Evolutionary conservation across 805 yeast genomes (phyloP).

Genomic region (Wickerhamomyces silvicola): DNA sequence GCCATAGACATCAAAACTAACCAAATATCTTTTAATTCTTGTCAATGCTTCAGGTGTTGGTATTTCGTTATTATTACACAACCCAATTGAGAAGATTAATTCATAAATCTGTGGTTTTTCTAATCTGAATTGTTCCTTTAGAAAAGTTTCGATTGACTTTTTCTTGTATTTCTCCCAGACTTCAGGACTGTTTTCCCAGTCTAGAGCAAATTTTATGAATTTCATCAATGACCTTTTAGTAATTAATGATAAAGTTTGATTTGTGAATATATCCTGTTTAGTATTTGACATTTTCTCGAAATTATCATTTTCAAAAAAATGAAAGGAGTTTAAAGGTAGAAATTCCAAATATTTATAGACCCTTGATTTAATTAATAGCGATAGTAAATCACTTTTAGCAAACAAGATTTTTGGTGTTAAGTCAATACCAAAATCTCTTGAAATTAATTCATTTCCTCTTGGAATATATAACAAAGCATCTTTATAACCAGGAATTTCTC

Average conservation of each 20-base stretch:
- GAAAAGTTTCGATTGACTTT: conserved; percentile 51
- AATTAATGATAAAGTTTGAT: conserved; percentile 65
- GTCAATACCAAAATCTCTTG: conserved; percentile 82
- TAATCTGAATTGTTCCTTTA: conserved; percentile 61
- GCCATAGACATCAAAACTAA: conserved; percentile 88
- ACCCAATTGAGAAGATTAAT: conserved; percentile 79
- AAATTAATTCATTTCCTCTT: conserved; percentile 36
- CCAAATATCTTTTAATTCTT: conserved; percentile 75
- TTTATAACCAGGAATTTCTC: conserved; percentile 33
- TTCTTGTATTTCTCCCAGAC: conserved; percentile 52
- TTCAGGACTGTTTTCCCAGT: conserved; percentile 54
- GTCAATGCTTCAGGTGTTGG: conserved; percentile 70
- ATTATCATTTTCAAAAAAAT: conserved; percentile 87
- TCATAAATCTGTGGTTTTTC: conserved; percentile 74
- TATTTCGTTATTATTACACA: conserved; percentile 55
- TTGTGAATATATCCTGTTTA: conserved; percentile 90
- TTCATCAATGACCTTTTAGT: conserved; percentile 86
- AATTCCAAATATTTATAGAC: conserved; percentile 91
- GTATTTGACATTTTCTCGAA: conserved; percentile 83
- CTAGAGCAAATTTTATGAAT: conserved; percentile 80
- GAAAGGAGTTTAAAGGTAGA: conserved; percentile 82
- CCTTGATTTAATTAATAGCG: conserved; percentile 72
- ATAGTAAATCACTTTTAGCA: conserved; percentile 82
- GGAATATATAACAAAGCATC: conserved; percentile 83
- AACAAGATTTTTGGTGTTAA: conserved; percentile 81